Base-by-base conservation (phyloP, 257 asterid genomes). In the Scutellaria galericulata region DNA sequence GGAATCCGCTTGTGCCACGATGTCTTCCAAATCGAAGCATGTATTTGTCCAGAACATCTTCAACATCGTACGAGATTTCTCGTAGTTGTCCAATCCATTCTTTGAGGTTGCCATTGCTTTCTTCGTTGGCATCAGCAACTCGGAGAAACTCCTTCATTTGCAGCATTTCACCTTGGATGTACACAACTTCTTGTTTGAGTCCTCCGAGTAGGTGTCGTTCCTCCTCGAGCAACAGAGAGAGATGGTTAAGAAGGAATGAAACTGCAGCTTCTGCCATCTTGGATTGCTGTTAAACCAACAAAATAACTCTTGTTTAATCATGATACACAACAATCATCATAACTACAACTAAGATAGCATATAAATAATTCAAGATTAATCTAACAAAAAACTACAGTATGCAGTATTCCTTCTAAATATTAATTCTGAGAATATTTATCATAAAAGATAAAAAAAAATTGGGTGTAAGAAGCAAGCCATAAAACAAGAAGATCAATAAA, bases 71-170 rank as follows among this genome's bases (percentile, higher is more conserved):
- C 2, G 87, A 76, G 41, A 70, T 73, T 5, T 82, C 87, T 15
- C 82, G 77, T 4, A 86, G 82, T 60, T 75, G 86, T 5, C 60
- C 18, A 22, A 78, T 46, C 87, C 91, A 84, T 48, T 52, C 70
- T 39, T 73, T 77, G 40, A 81, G 77, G 11, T 39, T 42, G 35
- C 57, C 51, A 40, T 80, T 75, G 5, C n/a, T 66, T 7, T 79
- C 88, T 51, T 73, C 83, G 47, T 54, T 70, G 0, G 68, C 56
- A 63, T 83, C 89, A 6, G 84, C 85, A 47, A 46, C 79, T 40
- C 72, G 37, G 9, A 75, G 78, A 46, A 86, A 83, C 6, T 74
- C 79, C 50, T 46, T 75, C 81, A 84, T 71, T 8, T 66, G 70
- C 4, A 8, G 10, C 78, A 58, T 76, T 71, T 70, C 86, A 52